Conservation (phyloP, 345 rosid genomes). For the Chamaenerion angustifolium region DNA sequence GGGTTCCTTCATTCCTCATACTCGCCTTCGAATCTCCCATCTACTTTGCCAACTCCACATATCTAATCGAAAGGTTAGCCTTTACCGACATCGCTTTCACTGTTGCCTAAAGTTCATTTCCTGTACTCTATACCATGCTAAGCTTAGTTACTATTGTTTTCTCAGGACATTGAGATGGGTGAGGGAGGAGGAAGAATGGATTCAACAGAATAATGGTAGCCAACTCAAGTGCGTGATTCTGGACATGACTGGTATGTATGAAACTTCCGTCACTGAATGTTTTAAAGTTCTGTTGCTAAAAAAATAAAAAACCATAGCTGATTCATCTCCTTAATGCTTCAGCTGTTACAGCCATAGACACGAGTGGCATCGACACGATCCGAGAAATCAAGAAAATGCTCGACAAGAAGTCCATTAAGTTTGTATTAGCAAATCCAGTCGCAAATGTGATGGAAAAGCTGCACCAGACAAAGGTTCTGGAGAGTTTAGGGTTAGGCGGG, state of each 20-base stretch:
- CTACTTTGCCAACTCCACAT: slow-evolving; percentile 81
- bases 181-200: slow-evolving; percentile 74
- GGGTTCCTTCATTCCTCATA: slow-evolving; percentile 65
- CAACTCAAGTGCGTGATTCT: slow-evolving; percentile 56
- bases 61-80: slow-evolving; percentile 75
- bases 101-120: too few relatives aligned
- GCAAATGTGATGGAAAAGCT: slow-evolving; percentile 54
- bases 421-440: slow-evolving; percentile 49
- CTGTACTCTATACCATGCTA: too few relatives aligned
- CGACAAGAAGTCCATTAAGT: slow-evolving; percentile 48
- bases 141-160: background rate
- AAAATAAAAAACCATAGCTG: too few relatives aligned
- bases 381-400: slow-evolving; percentile 50
- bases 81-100: too few relatives aligned
- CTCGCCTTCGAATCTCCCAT: slow-evolving; percentile 78
- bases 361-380: slow-evolving; percentile 64
- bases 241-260: slow-evolving; percentile 65
- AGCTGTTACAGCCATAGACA: slow-evolving; percentile 91
- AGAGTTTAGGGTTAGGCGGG: slow-evolving; percentile 26
- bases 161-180: slow-evolving; percentile 73
- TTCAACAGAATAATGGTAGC: slow-evolving; percentile 28
- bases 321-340: slow-evolving; percentile 7
- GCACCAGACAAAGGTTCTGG: slow-evolving; percentile 25
- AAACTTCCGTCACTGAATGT: background rate
- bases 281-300: too few relatives aligned